Evolutionary conservation across 129 eudicot genomes (phyloP), one percentile per base, ranked within the genome.

Genomic region (Centaurea solstitialis): DNA sequence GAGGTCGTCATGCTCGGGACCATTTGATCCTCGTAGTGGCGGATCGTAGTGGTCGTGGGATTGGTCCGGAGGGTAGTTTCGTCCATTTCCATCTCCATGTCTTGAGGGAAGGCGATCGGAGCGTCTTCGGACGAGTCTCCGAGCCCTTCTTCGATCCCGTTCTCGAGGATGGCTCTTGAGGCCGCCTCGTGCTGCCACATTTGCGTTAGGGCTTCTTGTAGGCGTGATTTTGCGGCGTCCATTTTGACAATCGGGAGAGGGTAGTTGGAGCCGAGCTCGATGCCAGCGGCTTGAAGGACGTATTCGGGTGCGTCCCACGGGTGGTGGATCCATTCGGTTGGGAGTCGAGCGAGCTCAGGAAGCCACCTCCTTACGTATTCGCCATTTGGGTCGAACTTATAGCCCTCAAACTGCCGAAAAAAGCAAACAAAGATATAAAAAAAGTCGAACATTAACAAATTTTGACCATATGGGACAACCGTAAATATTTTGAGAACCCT

Each of bases 301-400:
- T 88, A 76, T 83, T 89, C 92, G 4, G 98, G 96, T 37, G 97
- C 97, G 66, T 94, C 82, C 97, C 97, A 94, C 0, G 98, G 98
- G 66, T 94, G 97, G 76, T 94, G 98, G 37, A 94, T 94, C 97
- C 97, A 92, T 76, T 92, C 94, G 3, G 98, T 92, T 17, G 97
- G 96, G 38, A 94, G 86, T 73, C 97, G 88, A 22, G 92, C 86
- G 11, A 94, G 96, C 73, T 94, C 97, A 10, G 98, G 98, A 22
- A 94, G 89, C 97, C 97, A 94, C 62, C 94, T 74, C 22, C 98
- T 74, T 20, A 92, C 98, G 72, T 92, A 94, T 73, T 94, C 98
- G n/a, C 98, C 98, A 38, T 94, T 86, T 6, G 94, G 96, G 75
- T 94, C 98, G 68, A 84, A 94, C 30, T 92, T 94, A 81, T 92